phyloP scores from a whole-genome alignment of 257 asterid genomes.

The Misopates orontium region DNA sequence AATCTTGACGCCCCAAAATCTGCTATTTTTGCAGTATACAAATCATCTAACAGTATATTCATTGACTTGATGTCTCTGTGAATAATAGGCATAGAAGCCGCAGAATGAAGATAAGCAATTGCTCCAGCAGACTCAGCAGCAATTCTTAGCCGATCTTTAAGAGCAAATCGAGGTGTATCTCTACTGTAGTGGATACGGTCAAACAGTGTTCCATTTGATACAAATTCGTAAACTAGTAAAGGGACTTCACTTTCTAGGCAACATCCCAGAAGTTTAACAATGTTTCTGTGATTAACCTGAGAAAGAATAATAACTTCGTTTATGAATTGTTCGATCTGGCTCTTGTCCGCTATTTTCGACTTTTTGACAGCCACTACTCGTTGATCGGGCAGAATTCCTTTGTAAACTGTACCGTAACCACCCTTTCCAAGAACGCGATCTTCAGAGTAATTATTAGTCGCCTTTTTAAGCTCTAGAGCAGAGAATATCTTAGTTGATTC shows the following conservation, averaged over 20 bases:
- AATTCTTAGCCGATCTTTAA: constrained; percentile 36
- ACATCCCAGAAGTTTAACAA: constrained; percentile 47
- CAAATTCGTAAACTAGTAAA: constrained; percentile 35
- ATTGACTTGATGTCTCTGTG: constrained; percentile 48
- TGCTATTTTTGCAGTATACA: constrained; percentile 38
- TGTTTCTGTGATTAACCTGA: constrained; percentile 44
- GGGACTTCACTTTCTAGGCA: constrained; percentile 48
- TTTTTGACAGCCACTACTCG: constrained; percentile 43
- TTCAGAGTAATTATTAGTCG: constrained; percentile 42
- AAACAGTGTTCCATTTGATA: constrained; percentile 33
- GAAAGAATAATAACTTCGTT: constrained; percentile 49
- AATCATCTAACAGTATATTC: constrained; percentile 38
- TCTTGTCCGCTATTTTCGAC: constrained; percentile 33
- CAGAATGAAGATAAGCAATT: constrained; percentile 45
- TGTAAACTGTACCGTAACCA: constrained; percentile 45
- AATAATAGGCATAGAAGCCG: constrained; percentile 40
- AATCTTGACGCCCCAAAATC: constrained; percentile 62
- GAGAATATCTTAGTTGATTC: constrained; percentile 37
- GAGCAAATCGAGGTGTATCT: constrained; percentile 41
- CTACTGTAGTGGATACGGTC: constrained; percentile 33
- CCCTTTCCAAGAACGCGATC: constrained; percentile 48
- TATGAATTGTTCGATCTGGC: constrained; percentile 39
- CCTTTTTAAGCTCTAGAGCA: constrained; percentile 37
- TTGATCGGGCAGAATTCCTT: constrained; percentile 31
- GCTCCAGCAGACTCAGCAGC: constrained; percentile 45